These are phyloP conservation scores for Wickerhamomyces pijperi DNA, from an alignment of 805 yeast species.

Conservation along the genomic window DNA sequence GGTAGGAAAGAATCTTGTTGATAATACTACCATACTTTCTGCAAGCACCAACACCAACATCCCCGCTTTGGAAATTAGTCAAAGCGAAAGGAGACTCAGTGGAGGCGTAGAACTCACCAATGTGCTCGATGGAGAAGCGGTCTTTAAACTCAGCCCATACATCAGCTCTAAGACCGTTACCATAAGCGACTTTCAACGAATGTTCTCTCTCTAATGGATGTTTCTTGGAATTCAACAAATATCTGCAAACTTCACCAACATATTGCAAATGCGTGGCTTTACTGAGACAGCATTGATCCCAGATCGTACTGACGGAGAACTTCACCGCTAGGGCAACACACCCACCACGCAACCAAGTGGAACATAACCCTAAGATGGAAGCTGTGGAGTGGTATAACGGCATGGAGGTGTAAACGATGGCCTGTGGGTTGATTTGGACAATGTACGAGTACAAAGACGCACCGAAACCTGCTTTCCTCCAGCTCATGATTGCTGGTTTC, in stretches of 20 bases:
- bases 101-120: constrained; percentile 90
- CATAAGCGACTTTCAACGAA: constrained; percentile 60
- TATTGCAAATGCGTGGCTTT: constrained; percentile 79
- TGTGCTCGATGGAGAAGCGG: constrained; percentile 60
- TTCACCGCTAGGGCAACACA: constrained; percentile 69
- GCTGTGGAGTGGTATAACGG: constrained; percentile 95
- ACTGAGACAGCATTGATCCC: constrained; percentile 75
- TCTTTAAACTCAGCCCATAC: constrained; percentile 76
- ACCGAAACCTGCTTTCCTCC: constrained; percentile 77
- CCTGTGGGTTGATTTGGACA: constrained; percentile 42
- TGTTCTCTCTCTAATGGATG: constrained; percentile 61
- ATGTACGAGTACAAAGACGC: constrained; percentile 59
- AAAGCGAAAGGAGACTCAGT: constrained; percentile 89
- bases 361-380: constrained; percentile 73
- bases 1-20: constrained; percentile 36
- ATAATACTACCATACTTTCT: constrained; percentile 63
- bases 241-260: constrained; percentile 92
- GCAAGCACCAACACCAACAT: constrained; percentile 79
- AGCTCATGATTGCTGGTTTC: constrained; percentile 84
- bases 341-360: constrained; percentile 56
- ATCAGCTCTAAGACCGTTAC: constrained; percentile 84
- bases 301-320: constrained; percentile 74
- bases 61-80: constrained; percentile 69
- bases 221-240: constrained; percentile 53
- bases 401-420: constrained; percentile 80